These are phyloP conservation scores for Hymenoscyphus linearis DNA, from an alignment of 2,329 filamentous ascomycete genomes.

Conservation along the genomic window DNA sequence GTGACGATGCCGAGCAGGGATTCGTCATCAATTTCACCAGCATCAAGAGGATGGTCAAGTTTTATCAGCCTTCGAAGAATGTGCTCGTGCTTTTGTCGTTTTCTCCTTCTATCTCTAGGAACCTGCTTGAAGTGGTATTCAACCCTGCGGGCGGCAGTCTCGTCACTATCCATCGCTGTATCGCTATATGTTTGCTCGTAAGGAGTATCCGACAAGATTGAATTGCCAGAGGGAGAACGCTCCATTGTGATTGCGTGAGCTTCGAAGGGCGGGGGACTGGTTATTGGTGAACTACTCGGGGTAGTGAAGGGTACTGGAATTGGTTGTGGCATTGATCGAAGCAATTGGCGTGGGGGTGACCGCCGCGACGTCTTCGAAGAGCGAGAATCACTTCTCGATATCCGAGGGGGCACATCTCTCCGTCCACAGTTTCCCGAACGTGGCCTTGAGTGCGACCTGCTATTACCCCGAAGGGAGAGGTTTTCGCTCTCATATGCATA, in stretches of 20 bases:
- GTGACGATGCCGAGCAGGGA: constrained; percentile 54
- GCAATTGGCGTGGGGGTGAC: constrained; percentile 16
- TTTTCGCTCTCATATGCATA: constrained; percentile 10
- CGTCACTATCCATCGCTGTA: constrained; percentile 19
- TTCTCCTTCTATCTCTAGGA: constrained; percentile 16
- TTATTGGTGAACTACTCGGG: constrained; percentile 9
- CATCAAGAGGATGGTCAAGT: constrained; percentile 43
- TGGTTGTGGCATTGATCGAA: constrained; percentile 7
- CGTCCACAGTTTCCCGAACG: constrained; percentile 9
- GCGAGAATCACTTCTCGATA: constrained; percentile 14
- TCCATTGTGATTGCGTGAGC: constrained; percentile 26
- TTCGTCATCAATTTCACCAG: constrained; percentile 48
- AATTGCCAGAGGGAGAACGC: constrained; percentile 29
- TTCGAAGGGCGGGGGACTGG: constrained; percentile 8
- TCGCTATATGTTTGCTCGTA: constrained; percentile 15
- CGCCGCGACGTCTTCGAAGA: constrained; percentile 6
- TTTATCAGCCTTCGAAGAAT: constrained; percentile 55
- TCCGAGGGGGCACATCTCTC: constrained; percentile 12
- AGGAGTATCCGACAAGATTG: constrained; percentile 28
- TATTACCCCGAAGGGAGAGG: constrained; percentile 16
- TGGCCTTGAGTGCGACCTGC: constrained; percentile 10
- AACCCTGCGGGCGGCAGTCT: constrained; percentile 23
- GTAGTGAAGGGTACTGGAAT: constrained; percentile 14
- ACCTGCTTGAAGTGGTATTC: constrained; percentile 16
- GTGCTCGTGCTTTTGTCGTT: constrained; percentile 39